phyloP scores from a whole-genome alignment of 306 rosid genomes.

The Sicyos edulis region DNA sequence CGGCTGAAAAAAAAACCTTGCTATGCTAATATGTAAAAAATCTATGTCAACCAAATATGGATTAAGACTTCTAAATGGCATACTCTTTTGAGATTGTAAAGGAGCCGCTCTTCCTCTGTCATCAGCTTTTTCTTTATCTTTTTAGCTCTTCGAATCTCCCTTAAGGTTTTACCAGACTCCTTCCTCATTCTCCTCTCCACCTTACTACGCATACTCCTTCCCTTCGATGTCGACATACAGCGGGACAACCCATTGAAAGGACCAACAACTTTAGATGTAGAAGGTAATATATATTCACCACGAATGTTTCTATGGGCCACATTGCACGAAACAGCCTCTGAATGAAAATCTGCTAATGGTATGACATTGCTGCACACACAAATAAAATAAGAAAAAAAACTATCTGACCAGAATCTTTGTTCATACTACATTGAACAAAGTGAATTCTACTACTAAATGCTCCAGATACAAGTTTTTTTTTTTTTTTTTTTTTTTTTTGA shows the following conservation, averaged over 20 bases:
- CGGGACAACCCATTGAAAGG: constrained; percentile 46
- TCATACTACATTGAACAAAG: not conserved
- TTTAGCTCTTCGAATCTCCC: constrained; percentile 81
- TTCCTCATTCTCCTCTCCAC: constrained; percentile 85
- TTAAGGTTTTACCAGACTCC: constrained; percentile 81
- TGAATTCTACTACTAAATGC: constrained; percentile 9
- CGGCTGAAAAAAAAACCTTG: too few relatives aligned
- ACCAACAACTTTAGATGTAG: constrained; percentile 31
- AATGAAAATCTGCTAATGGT: constrained; percentile 30
- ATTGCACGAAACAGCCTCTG: constrained; percentile 32
- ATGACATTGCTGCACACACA: constrained; percentile 43
- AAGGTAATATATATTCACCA: constrained; percentile 27
- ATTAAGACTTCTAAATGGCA: constrained; percentile 12
- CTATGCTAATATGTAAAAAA: too few relatives aligned
- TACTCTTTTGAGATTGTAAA: constrained; percentile 94
- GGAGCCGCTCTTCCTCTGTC: constrained; percentile 86
- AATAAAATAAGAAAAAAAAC: constrained; percentile 13
- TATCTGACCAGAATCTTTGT: constrained; percentile 22
- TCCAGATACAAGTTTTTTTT: too few relatives aligned
- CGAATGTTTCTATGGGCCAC: constrained; percentile 26
- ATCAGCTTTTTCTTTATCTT: constrained; percentile 80
- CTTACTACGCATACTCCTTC: constrained; percentile 90
- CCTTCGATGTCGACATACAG: constrained; percentile 69
- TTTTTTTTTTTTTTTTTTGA: too few relatives aligned
- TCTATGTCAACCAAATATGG: not conserved